phyloP scores from a whole-genome alignment of 139 green algal species.

The Auxenochlorella pyrenoidosa region DNA sequence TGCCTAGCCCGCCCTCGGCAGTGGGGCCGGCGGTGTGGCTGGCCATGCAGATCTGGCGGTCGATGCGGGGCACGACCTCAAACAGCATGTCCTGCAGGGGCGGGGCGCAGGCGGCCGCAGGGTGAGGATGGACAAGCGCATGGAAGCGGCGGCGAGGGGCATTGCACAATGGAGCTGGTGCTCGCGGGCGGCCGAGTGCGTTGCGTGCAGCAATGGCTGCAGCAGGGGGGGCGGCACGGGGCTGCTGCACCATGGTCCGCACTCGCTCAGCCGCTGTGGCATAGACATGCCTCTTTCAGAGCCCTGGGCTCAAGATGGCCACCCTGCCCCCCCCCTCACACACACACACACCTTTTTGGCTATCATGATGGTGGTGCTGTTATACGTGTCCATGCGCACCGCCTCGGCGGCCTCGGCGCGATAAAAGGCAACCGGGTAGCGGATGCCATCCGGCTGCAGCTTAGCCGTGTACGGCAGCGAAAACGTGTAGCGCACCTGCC shows the following conservation, averaged over 20 bases:
- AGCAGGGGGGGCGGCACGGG: too few relatives aligned
- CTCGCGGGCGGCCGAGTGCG: too few relatives aligned
- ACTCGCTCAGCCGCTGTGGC: too few relatives aligned
- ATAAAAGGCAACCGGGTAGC: conserved; percentile 39
- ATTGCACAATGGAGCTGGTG: background rate
- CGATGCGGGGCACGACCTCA: conserved; percentile 35
- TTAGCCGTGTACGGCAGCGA: conserved; percentile 39
- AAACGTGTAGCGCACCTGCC: conserved; percentile 39
- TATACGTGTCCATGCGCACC: conserved; percentile 30
- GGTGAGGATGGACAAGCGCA: background rate
- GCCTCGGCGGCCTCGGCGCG: background rate
- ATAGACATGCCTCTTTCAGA: too few relatives aligned
- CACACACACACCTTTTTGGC: conserved; percentile 2
- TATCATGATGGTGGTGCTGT: conserved; percentile 39
- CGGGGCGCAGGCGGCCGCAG: background rate
- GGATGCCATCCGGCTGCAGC: conserved; percentile 28
- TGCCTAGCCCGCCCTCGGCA: background rate
- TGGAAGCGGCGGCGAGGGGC: background rate
- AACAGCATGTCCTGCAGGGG: background rate
- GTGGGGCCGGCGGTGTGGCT: background rate
- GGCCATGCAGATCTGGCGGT: conserved; percentile 11
- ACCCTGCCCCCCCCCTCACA: too few relatives aligned
- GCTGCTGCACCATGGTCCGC: too few relatives aligned
- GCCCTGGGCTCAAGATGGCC: too few relatives aligned
- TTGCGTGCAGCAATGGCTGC: too few relatives aligned